Conservation (phyloP, 257 asterid genomes). For the Knoxia roxburghii region DNA sequence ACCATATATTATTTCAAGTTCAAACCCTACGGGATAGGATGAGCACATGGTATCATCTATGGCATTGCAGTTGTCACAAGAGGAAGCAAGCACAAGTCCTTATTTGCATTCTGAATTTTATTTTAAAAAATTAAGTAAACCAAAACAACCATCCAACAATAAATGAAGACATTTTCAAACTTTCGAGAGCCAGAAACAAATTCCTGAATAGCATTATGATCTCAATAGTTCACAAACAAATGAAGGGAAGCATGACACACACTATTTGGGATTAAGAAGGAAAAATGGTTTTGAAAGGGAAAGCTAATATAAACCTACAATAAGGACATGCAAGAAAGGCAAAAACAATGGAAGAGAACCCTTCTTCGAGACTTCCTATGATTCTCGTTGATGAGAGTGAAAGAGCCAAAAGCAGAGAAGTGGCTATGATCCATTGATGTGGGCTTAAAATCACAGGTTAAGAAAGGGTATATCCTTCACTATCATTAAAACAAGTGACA, state of each 20-base stretch:
- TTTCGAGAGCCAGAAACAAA: slow-evolving; percentile 1
- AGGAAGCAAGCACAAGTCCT: not conserved
- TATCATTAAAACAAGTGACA: not conserved
- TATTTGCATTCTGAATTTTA: not conserved
- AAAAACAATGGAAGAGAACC: not conserved
- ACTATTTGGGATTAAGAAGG: not conserved
- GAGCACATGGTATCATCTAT: not conserved
- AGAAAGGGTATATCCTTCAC: not conserved
- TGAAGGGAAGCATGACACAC: not conserved
- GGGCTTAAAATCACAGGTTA: not conserved
- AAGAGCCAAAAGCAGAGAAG: not conserved
- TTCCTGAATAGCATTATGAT: not conserved
- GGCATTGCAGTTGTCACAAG: too few relatives aligned
- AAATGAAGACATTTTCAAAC: not conserved
- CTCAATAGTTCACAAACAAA: not conserved
- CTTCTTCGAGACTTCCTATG: too few relatives aligned
- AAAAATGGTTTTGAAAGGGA: not conserved
- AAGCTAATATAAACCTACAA: not conserved
- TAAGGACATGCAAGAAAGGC: not conserved
- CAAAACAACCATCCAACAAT: not conserved
- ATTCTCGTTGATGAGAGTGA: too few relatives aligned
- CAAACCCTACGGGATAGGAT: not conserved
- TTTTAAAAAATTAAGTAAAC: too few relatives aligned
- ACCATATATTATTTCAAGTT: not conserved
- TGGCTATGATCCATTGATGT: not conserved